Evolutionary conservation across 75 land plant species (phyloP).

Genomic region (Pseudotsuga menziesii): DNA sequence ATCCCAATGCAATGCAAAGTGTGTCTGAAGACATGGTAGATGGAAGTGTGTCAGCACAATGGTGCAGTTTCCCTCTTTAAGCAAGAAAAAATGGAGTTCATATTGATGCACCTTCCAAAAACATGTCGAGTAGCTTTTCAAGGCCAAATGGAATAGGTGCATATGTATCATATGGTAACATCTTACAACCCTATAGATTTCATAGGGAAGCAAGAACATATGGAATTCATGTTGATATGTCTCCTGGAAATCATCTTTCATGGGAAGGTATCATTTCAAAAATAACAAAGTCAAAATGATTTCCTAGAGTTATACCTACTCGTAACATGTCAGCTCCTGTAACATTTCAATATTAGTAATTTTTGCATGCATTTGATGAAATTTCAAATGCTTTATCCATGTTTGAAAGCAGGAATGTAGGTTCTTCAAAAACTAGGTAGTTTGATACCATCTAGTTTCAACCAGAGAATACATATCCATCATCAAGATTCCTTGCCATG

Average conservation of each 20-base stretch:
- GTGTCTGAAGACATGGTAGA: neutral
- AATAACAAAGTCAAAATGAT: neutral
- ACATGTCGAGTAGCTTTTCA: neutral
- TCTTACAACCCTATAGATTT: constrained; percentile 1
- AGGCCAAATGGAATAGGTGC: neutral
- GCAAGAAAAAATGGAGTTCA: neutral
- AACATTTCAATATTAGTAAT: neutral
- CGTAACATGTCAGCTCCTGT: neutral
- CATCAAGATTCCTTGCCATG: constrained; percentile 49
- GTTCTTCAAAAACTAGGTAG: neutral
- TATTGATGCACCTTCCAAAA: neutral
- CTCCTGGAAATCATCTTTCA: neutral
- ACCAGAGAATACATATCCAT: neutral
- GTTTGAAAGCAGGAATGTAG: neutral
- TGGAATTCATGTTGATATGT: neutral
- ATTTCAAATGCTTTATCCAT: neutral
- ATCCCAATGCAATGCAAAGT: neutral
- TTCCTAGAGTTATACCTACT: neutral
- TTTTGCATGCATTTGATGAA: constrained; percentile 2
- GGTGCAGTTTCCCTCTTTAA: neutral
- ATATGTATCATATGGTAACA: neutral
- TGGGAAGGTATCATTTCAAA: neutral
- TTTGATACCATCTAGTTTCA: constrained; percentile 1
- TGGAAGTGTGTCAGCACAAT: neutral
- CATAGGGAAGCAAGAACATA: neutral